Base-by-base conservation (phyloP, 257 asterid genomes). In the Ligustrum vulgare region DNA sequence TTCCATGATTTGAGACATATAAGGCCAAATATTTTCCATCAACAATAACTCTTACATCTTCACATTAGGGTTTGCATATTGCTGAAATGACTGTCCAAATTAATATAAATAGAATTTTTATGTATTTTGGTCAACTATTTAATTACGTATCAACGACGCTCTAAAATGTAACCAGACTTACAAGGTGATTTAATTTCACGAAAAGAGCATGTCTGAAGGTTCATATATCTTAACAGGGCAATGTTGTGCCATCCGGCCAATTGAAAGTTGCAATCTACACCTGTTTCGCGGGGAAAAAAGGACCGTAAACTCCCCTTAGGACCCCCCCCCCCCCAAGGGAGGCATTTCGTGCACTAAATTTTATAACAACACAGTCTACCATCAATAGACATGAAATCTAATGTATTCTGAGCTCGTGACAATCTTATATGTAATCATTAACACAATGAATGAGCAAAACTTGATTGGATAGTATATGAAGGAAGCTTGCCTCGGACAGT, bases 1-100 rank as follows among this genome's bases (percentile, higher is more conserved):
- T 77, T 45, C 72, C 41, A 45, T 64, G 41, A 43, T 63, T 34
- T 39, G 13, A 11, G 69, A 36, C 18, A 47, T 23, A 51, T 70
- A 49, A 34, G 37, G 76, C 71, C 63, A 70, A 58, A 9, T 67
- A 18, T 66, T 8, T 39, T 39, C 47, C 0, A 39, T 39, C 13
- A 12, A 12, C 56, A 47, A 47, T 47, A 47, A 47, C 56, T 15
- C 56, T 13, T 47, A 47, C 56, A 47, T 47, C 8, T 47, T 47
- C 56, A 47, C 5, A 47, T 3, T 47, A 47, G 20, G 56, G 20
- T 2, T 47, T 47, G 56, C 56, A 47, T 47, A 20, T 47, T 12
- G n/a, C 56, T 0, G 20, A 47, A 20, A 47, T 47, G 18, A 47
- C 7, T 47, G 20, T 47, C 56, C 56, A 15, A 47, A 15, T 15